Evolutionary conservation across 805 yeast genomes (phyloP).

Genomic region (Sugiyamaella mastotermitis): DNA sequence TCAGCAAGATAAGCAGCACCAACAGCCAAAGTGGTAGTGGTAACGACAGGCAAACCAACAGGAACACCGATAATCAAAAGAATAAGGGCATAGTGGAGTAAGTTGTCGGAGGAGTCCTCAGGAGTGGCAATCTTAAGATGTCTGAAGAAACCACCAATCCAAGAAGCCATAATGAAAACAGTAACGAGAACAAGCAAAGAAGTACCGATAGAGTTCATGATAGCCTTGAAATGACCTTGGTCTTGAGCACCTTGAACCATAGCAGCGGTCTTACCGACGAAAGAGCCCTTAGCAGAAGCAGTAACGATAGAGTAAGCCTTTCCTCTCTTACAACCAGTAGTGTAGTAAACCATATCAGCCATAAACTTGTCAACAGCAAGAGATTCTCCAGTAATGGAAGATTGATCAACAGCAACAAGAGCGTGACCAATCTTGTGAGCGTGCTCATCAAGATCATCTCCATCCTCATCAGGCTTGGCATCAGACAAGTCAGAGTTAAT

Average conservation of each 20-base stretch:
- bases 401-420: conserved; percentile 77
- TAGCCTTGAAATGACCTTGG: conserved; percentile 98
- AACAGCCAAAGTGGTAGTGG: conserved; percentile 97
- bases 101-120: conserved; percentile 33
- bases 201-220: conserved; percentile 95
- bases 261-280: conserved; percentile 97
- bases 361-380: conserved; percentile 89
- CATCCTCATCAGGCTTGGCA: conserved; percentile 21
- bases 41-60: conserved; percentile 97
- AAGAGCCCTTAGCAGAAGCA: conserved; percentile 90
- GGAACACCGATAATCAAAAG: conserved; percentile 97
- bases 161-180: conserved; percentile 75
- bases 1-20: conserved; percentile 98
- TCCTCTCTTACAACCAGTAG: conserved; percentile 95
- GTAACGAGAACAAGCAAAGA: conserved; percentile 82
- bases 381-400: conserved; percentile 97
- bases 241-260: conserved; percentile 92
- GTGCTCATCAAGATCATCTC: conserved; percentile 29
- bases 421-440: conserved; percentile 83
- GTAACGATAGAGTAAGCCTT: conserved; percentile 91
- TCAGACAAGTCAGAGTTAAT: conserved; percentile 29
- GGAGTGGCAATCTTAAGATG: conserved; percentile 75
- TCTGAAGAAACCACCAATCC: conserved; percentile 96
- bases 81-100: conserved; percentile 89
- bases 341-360: conserved; percentile 88